Evolutionary conservation across 257 asterid genomes (phyloP), one percentile per base, ranked within the genome.

Genomic region (Nicotiana paniculata): DNA sequence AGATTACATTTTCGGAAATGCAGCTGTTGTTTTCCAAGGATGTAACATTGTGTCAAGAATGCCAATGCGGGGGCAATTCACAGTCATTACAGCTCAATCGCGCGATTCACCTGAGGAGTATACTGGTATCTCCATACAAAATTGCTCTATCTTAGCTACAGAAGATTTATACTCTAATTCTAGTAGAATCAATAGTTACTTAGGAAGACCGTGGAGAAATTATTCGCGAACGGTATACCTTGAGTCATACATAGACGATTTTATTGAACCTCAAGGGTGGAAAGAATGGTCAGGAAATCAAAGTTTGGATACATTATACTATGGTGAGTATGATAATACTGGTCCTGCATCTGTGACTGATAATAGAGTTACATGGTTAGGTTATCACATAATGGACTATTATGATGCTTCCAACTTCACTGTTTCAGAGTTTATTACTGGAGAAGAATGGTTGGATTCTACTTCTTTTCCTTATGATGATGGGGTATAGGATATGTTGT

Each of bases 1-100:
- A 8, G 99, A 96, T 87, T 96, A 85, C 93, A 92, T 96, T 24
- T 94, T 96, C 26, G 99, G 99, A 3, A 93, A 96, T 18, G 99
- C 98, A 0, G 97, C 94, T 0, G 99, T 65, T 12, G 88, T 94
- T 43, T 88, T 96, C 84, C 99, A 96, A 66, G 97, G 89, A 4
- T 93, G 97, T 79, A 92, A 89, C 88, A 81, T 96, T 18, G 83
- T 94, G 6, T 92, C 99, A 17, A 66, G 91, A 82, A 80, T 91
- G 92, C 97, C 97, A 4, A 21, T 93, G 88, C 88, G 86, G 0
- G 94, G 93, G 3, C 98, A 96, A 68, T 85, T 68, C 82, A 96
- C 92, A 0, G 97, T 90, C 11, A 81, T 96, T 86, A 92, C 98
- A 2, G 98, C 99, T 72, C 99, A 94, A 10, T 86, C 94, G 1